phyloP scores from a whole-genome alignment of 2,329 filamentous ascomycete species.

The Phyllosticta citribraziliensis region DNA sequence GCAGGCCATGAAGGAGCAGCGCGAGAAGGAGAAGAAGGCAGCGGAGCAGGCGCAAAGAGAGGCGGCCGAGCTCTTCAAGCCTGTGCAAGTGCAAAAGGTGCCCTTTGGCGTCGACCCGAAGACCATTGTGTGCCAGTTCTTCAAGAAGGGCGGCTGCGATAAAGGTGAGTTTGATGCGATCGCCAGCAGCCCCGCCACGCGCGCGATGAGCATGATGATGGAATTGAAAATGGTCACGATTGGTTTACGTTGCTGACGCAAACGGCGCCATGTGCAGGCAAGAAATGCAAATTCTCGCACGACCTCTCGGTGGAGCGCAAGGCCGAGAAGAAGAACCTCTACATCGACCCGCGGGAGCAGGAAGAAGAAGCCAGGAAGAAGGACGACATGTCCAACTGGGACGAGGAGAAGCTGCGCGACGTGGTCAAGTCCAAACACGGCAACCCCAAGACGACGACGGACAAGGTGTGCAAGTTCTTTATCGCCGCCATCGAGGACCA shows the following conservation, averaged over 20 bases:
- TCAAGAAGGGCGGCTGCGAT: constrained; percentile 93
- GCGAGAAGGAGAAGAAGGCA: constrained; percentile 83
- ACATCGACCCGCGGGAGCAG: constrained; percentile 68
- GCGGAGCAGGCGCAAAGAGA: constrained; percentile 78
- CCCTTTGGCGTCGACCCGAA: constrained; percentile 97
- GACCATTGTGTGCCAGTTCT: constrained; percentile 93
- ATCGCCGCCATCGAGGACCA: constrained; percentile 95
- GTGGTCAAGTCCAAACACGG: constrained; percentile 95
- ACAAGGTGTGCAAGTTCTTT: constrained; percentile 99
- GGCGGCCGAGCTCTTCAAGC: constrained; percentile 73
- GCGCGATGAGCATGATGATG: not conserved
- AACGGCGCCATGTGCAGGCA: constrained; percentile 32
- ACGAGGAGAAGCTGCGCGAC: constrained; percentile 85
- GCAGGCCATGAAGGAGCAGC: constrained; percentile 51
- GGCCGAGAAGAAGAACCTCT: constrained; percentile 83
- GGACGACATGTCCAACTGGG: constrained; percentile 94
- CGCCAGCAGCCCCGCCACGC: not conserved
- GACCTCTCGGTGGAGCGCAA: constrained; percentile 84
- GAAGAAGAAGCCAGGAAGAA: constrained; percentile 69
- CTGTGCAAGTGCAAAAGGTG: constrained; percentile 92
- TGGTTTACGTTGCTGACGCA: not conserved
- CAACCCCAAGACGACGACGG: constrained; percentile 87
- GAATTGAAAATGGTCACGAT: not conserved
- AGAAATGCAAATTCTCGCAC: constrained; percentile 97
- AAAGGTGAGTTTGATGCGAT: constrained; percentile 49